phyloP scores from a whole-genome alignment of 116 monocot genomes.

The Thalassia testudinum region DNA sequence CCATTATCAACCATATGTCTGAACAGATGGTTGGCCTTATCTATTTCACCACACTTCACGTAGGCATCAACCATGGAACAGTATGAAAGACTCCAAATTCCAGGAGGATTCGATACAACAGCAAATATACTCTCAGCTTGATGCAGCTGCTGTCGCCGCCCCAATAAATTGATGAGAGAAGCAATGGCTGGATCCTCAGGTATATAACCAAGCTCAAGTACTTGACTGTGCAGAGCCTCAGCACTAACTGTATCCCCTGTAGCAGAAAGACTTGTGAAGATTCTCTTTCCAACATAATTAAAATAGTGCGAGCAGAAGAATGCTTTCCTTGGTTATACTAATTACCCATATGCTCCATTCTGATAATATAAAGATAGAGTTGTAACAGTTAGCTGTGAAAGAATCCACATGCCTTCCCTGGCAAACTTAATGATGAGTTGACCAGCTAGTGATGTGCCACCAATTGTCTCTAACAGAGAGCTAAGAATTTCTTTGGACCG shows the following conservation, averaged over 20 bases:
- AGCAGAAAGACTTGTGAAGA: conserved; percentile 9
- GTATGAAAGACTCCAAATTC: conserved; percentile 24
- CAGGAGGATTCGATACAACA: conserved; percentile 13
- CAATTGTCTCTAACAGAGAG: conserved; percentile 29
- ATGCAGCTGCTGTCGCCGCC: conserved; percentile 23
- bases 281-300: too few relatives aligned
- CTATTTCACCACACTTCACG: conserved; percentile 47
- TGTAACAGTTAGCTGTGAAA: neutral
- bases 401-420: conserved; percentile 53
- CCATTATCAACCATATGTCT: conserved; percentile 29
- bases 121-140: conserved; percentile 41
- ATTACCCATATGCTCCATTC: neutral
- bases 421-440: conserved; percentile 64
- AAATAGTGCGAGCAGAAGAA: too few relatives aligned
- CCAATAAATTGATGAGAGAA: conserved; percentile 57
- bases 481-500: conserved; percentile 39
- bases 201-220: conserved; percentile 30
- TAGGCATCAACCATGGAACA: conserved; percentile 61
- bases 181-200: conserved; percentile 43
- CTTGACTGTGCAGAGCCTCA: conserved; percentile 22
- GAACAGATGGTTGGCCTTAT: conserved; percentile 44
- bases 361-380: neutral
- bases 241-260: conserved; percentile 48
- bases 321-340: too few relatives aligned
- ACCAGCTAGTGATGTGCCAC: conserved; percentile 39